Evolutionary conservation across 2,329 filamentous ascomycete genomes (phyloP).

Genomic region (Colletotrichum musae): DNA sequence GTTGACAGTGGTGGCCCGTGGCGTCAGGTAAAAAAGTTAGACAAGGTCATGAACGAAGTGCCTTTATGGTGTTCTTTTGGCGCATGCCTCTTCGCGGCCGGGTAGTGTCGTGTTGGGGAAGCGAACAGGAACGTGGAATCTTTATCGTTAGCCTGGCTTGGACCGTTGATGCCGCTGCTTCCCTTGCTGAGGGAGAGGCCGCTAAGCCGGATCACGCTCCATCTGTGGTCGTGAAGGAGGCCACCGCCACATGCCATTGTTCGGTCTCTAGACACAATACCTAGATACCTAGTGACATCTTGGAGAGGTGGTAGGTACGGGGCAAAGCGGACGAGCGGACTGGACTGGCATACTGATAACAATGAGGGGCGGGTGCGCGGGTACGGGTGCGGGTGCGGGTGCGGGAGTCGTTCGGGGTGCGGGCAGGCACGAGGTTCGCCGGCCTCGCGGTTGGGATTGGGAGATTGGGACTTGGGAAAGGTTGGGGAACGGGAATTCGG

Average conservation of each 20-base stretch:
- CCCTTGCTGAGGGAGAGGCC: not conserved
- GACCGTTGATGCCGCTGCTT: slow-evolving; percentile 1
- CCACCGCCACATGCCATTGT: slow-evolving; percentile 36
- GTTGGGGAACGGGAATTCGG: slow-evolving; percentile 20
- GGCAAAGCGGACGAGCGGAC: slow-evolving; percentile 19
- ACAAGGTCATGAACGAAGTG: too few species aligned
- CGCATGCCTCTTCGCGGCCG: not conserved
- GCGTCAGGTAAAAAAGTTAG: too few species aligned
- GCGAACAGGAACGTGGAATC: slow-evolving; percentile 2
- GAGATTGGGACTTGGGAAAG: slow-evolving; percentile 10
- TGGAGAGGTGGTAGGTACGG: not conserved
- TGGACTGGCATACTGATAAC: slow-evolving; percentile 16
- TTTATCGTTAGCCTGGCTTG: not conserved
- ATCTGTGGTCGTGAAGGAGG: slow-evolving; percentile 16
- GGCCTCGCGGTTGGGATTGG: not conserved
- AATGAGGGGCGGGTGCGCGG: not conserved
- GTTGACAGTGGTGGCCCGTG: not conserved
- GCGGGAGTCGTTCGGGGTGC: too few species aligned
- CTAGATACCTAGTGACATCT: too few species aligned
- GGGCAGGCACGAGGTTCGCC: too few species aligned
- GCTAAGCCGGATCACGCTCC: slow-evolving; percentile 5
- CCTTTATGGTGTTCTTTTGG: too few species aligned
- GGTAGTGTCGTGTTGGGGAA: slow-evolving; percentile 16
- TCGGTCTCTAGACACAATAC: not conserved
- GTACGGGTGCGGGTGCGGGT: not conserved